Evolutionary conservation across 805 yeast species (phyloP).

Genomic region (Pichia membranifaciens): DNA sequence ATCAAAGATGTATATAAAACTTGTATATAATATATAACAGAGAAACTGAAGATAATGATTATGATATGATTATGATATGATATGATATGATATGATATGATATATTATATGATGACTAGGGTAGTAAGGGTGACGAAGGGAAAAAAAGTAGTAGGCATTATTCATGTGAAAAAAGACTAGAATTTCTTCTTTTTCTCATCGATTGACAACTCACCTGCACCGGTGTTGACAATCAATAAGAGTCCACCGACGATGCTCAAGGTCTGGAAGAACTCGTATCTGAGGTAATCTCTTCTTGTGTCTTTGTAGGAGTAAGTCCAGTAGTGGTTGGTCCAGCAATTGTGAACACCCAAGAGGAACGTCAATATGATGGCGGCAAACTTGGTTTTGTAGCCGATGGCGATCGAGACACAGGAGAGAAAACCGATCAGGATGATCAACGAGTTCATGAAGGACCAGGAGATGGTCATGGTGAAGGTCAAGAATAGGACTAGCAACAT

Average conservation of each 20-base stretch:
- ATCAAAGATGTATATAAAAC: not conserved
- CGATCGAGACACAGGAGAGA: slow-evolving; percentile 66
- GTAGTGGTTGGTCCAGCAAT: slow-evolving; percentile 76
- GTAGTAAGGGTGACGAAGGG: not conserved
- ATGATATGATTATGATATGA: not conserved
- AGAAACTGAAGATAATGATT: too few relatives aligned
- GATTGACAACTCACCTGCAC: slow-evolving; percentile 90
- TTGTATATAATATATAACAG: too few relatives aligned
- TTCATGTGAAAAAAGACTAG: not conserved
- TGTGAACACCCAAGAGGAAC: slow-evolving; percentile 65
- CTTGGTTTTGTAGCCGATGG: slow-evolving; percentile 89
- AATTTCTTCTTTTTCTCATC: slow-evolving; percentile 85
- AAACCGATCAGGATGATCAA: slow-evolving; percentile 66
- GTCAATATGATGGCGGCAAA: slow-evolving; percentile 73
- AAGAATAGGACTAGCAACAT: slow-evolving; percentile 78
- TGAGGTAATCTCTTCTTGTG: slow-evolving; percentile 78
- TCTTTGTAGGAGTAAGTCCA: slow-evolving; percentile 72
- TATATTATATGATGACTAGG: not conserved
- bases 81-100: not conserved
- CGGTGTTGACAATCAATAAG: slow-evolving; percentile 83
- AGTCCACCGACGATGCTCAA: slow-evolving; percentile 93
- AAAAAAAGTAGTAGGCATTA: not conserved
- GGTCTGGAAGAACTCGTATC: slow-evolving; percentile 92
- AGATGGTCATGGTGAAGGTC: slow-evolving; percentile 73
- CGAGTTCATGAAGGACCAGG: slow-evolving; percentile 63